Evolutionary conservation across 2,329 filamentous ascomycete species (phyloP), one percentile per base, ranked within the genome.

Genomic region (Ophiostoma triangulosporum): DNA sequence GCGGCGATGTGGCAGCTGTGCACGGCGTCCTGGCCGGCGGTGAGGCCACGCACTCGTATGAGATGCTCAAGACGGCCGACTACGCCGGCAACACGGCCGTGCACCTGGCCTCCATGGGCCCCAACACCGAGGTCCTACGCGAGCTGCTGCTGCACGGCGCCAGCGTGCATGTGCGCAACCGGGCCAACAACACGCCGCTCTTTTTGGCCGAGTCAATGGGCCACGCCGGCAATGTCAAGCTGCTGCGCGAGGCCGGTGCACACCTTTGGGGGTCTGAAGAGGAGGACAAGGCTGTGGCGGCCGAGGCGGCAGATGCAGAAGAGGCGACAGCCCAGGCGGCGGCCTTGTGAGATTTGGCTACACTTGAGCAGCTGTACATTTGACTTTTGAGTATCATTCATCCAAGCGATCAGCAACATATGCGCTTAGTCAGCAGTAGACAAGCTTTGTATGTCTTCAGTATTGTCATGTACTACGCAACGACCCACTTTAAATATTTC

Each of bases 81-180:
- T 91, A 91, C 64, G 85, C 84, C 20, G 86, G 87, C 48, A 93
- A 91, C 68, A 91, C 87, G 26, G 74, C 73, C 4, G 67, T 79
- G 35, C 78, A 81, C 61, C 71, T 81, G 2, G 78, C 77, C 1
- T 75, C 77, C 29, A 73, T 80, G 5, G 71, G 73, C 1, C 72
- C 77, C 17, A 71, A 75, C 55, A 66, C 70, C 1, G 70, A 71
- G n/a, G 73, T 85, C 29, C 67, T 84, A 60, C 68, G 73, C 24
- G 76, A 80, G 61, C 67, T 86, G 48, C 70, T 86, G 12, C 70
- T 70, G 40, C 70, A 74, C 20, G 82, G 82, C 7, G 80, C 79
- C n/a, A 82, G 80, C 61, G 81, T 86, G 6, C 82, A 86, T 63
- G 73, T 74, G 40, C 69, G 81, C 40, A 86, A 85, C 64, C 68